Evolutionary conservation across 2,329 filamentous ascomycete genomes (phyloP).

Genomic region (Hawksworthiomyces lignivorus): DNA sequence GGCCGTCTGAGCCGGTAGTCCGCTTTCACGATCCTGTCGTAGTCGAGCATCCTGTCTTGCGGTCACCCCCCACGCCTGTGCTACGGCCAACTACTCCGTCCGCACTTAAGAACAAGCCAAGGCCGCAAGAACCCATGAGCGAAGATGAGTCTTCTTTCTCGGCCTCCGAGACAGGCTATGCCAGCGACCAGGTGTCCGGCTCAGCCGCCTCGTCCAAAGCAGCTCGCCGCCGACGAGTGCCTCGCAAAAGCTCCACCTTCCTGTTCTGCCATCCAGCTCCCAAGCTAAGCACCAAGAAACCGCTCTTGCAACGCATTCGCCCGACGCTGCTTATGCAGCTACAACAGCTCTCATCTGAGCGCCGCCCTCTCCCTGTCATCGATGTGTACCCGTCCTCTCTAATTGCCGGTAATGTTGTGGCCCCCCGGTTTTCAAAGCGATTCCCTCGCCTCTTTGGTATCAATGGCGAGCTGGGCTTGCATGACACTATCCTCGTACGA

Average conservation of each 20-base stretch:
- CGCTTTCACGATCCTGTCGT: constrained; percentile 35
- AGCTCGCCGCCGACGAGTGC: constrained; percentile 27
- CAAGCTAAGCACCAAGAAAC: constrained; percentile 50
- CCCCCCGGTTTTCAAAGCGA: constrained; percentile 50
- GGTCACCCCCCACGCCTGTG: constrained; percentile 5
- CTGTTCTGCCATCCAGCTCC: constrained; percentile 62
- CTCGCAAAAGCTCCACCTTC: constrained; percentile 54
- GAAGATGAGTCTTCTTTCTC: constrained; percentile 43
- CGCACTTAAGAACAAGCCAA: constrained; percentile 6
- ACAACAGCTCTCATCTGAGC: constrained; percentile 54
- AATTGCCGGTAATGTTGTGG: constrained; percentile 46
- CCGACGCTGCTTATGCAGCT: constrained; percentile 65
- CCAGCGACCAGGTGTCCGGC: constrained; percentile 26
- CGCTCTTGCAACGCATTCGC: constrained; percentile 58
- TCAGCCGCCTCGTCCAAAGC: constrained; percentile 30
- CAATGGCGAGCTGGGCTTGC: constrained; percentile 54
- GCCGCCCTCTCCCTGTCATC: constrained; percentile 58
- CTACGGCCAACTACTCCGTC: constrained; percentile 4
- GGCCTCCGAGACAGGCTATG: constrained; percentile 39
- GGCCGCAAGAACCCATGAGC: constrained; percentile 26
- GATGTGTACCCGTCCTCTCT: constrained; percentile 67
- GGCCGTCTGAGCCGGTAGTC: constrained; percentile 31
- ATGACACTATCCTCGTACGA: constrained; percentile 63
- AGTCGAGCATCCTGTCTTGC: too few relatives aligned
- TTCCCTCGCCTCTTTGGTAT: constrained; percentile 58